Percentiles rank a stretch among this genome's conserved stretches.
Conservation (phyloP, 805 yeast species). For the Lipomyces yamadae region DNA sequence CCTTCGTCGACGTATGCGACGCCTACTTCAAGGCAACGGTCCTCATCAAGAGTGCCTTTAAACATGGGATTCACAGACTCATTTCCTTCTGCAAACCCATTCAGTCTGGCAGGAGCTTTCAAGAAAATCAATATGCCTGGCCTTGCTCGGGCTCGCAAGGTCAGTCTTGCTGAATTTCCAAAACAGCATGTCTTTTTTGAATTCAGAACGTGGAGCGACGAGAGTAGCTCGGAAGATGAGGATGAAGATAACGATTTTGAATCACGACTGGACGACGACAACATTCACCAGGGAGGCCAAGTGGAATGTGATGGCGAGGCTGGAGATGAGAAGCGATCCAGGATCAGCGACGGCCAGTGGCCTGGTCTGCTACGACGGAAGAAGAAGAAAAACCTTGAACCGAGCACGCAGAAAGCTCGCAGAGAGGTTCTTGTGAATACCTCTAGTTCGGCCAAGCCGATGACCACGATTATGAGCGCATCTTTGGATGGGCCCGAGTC, state of each 20-base stretch:
- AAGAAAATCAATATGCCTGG: not conserved
- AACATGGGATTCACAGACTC: not conserved
- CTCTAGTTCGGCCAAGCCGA: not conserved
- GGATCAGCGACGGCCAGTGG: not conserved
- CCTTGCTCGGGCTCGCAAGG: not conserved
- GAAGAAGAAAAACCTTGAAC: not conserved
- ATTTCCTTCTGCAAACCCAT: not conserved
- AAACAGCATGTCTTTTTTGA: not conserved
- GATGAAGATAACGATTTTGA: not conserved
- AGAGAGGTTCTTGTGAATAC: not conserved
- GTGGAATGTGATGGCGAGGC: not conserved
- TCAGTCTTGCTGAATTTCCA: not conserved
- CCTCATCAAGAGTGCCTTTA: not conserved
- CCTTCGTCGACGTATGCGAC: not conserved
- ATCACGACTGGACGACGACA: not conserved
- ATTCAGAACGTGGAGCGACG: conserved; percentile 2
- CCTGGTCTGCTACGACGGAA: not conserved
- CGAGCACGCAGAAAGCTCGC: not conserved
- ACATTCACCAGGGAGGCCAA: not conserved
- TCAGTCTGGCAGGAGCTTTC: not conserved
- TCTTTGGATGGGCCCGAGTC: not conserved
- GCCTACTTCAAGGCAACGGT: not conserved
- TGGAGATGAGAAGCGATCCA: not conserved
- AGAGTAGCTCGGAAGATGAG: not conserved
- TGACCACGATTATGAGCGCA: not conserved